Base-by-base conservation (phyloP, 495 filamentous ascomycete species). In the Pseudotulostoma volvatum region DNA sequence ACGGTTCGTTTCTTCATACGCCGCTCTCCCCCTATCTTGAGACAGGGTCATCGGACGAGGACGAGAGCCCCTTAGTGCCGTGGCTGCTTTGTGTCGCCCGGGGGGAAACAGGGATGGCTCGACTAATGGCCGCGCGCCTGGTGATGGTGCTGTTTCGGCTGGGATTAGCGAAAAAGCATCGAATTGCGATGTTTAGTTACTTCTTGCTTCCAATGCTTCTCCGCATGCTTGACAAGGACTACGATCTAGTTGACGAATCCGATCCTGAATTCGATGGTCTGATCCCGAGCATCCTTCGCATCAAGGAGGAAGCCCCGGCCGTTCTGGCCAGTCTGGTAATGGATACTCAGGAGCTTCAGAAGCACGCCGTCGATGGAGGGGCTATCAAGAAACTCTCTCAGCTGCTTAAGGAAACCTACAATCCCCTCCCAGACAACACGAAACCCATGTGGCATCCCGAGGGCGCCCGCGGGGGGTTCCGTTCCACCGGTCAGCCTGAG, bases 11-110 rank as follows among this genome's bases (percentile, higher is more conserved):
- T 42, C 52, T 67, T 32, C 58, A 57, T 47, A 37, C 55, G 20
- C 46, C 56, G 15, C 48, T 55, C 16, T 50, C 60, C 30, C 55
- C 60, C 18, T 50, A 54, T 5, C 45, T 55, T 15, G 59, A 66
- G 9, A 48, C 51, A 5, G 44, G 56, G 1, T 52, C 66, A 5
- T 40, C 59, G 1, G 75, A 79, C 32, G 76, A 84, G 5, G 70
- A 76, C 11, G 88, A 93, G 45, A 92, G 74, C 41, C 71, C 79
- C 14, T 56, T 96, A 8, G 70, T 93, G 31, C 74, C 78, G 8
- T 95, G 85, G 81, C 73, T 97, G 9, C 70, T 95, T 18, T 64
- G 73, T 38, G 52, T 84, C 9, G 67, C 79, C 18, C 68, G 84
- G 44, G 70, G 71, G 9, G 68, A 73, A 36, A 58, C 57, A 33